phyloP scores from a whole-genome alignment of 1,139 yeast genomes.

The Meyerozyma smithsonii region DNA sequence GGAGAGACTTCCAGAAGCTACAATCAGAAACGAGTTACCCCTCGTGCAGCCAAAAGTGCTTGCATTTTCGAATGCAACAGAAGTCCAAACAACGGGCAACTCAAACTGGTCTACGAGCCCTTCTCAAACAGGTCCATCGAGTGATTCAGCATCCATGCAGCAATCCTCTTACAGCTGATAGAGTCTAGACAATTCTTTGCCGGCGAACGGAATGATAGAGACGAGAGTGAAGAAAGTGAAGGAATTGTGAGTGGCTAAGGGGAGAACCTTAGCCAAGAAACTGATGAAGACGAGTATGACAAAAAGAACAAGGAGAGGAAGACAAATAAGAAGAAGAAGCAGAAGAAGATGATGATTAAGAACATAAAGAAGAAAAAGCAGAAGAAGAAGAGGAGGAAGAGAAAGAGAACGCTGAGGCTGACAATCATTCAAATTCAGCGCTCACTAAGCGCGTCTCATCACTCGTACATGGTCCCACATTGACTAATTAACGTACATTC shows the following conservation, averaged over 20 bases:
- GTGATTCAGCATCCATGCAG: constrained; percentile 4
- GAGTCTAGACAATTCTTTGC: constrained; percentile 80
- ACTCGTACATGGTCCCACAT: too few species aligned
- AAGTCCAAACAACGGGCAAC: constrained; percentile 4
- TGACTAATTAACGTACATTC: too few species aligned
- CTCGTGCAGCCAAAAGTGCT: constrained; percentile 14
- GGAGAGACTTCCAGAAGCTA: constrained; percentile 26
- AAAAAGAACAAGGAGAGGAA: too few species aligned
- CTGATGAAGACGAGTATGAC: not conserved
- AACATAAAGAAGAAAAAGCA: too few species aligned
- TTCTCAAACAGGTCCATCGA: constrained; percentile 4
- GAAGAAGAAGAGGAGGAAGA: too few species aligned
- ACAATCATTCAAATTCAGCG: too few species aligned
- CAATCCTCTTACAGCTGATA: constrained; percentile 53
- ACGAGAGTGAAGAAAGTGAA: not conserved
- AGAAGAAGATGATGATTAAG: too few species aligned
- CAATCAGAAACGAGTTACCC: constrained; percentile 32
- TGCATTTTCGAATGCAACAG: constrained; percentile 6
- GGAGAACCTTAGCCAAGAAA: too few species aligned
- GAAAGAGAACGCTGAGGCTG: too few species aligned
- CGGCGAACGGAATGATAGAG: constrained; percentile 6
- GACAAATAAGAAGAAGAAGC: too few species aligned
- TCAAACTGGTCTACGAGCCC: constrained; percentile 6
- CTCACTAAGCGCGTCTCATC: not conserved
- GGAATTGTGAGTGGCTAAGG: too few species aligned